Evolutionary conservation across 257 asterid genomes (phyloP).

Genomic region (Scutellaria minor): DNA sequence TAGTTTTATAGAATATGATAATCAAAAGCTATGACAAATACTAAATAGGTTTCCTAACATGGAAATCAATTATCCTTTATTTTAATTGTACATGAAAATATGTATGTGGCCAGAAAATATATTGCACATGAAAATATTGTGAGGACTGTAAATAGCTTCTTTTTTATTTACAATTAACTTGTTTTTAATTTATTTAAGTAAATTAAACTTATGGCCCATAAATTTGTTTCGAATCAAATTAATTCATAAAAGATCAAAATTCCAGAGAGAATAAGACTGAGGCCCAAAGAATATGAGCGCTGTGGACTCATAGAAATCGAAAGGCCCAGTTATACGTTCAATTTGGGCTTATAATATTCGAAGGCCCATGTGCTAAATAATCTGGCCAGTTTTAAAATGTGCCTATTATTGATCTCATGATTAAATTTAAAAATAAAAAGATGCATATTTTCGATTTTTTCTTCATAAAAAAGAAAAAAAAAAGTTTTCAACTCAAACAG

Average conservation of each 20-base stretch:
- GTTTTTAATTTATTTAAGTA: neutral
- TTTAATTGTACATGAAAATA: neutral
- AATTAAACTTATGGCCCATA: neutral
- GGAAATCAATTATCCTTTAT: neutral
- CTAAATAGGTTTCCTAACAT: neutral
- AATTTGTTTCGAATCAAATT: neutral
- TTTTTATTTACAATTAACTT: neutral
- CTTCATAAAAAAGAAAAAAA: neutral
- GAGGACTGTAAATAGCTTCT: too few relatives aligned
- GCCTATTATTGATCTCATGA: neutral
- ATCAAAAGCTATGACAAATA: neutral
- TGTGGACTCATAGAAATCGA: too few relatives aligned
- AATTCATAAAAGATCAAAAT: neutral
- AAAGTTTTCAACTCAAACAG: constrained; percentile 5
- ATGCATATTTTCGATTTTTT: neutral
- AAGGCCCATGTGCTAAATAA: neutral
- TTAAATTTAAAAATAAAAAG: neutral
- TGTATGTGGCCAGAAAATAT: too few relatives aligned
- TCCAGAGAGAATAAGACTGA: neutral
- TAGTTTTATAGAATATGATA: too few relatives aligned
- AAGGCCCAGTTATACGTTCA: neutral
- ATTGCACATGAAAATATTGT: too few relatives aligned
- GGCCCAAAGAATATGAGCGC: neutral
- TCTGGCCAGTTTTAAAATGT: neutral
- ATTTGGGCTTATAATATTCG: neutral